These are phyloP conservation scores for Pelagophyceae sp. DNA, from an alignment of 352 stramenopile species.

Conservation along the genomic window DNA sequence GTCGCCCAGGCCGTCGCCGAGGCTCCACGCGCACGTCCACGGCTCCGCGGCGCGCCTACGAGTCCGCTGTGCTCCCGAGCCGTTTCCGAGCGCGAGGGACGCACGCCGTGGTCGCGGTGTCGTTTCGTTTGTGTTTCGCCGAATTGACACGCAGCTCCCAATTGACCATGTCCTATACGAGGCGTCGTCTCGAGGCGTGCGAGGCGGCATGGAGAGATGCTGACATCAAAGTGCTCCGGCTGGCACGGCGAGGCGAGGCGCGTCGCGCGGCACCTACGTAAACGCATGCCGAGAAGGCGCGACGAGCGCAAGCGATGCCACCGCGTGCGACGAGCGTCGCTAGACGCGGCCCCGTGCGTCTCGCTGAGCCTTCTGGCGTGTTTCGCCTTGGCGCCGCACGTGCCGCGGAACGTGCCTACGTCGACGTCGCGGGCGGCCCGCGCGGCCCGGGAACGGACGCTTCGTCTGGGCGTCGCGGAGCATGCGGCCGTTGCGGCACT, in stretches of 20 bases:
- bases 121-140: not conserved
- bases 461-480: not conserved
- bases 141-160: not conserved
- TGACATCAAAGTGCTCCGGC: not conserved
- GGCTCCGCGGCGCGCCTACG: not conserved
- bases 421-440: not conserved
- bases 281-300: no score
- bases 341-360: no score
- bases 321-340: no score
- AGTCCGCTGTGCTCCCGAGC: no score
- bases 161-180: not conserved
- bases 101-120: not conserved
- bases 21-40: not conserved
- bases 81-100: no score
- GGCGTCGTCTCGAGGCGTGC: no score
- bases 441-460: not conserved
- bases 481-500: conserved; percentile 16
- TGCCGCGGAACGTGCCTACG: not conserved
- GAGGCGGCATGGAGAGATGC: no score
- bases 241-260: not conserved
- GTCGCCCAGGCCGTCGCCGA: conserved; percentile 1
- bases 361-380: no score
- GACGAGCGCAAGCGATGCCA: no score
- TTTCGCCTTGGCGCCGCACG: not conserved
- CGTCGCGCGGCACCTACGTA: not conserved